These are phyloP conservation scores for Spiromastix sp. DNA, from an alignment of 2,329 filamentous ascomycete species.

Conservation along the genomic window DNA sequence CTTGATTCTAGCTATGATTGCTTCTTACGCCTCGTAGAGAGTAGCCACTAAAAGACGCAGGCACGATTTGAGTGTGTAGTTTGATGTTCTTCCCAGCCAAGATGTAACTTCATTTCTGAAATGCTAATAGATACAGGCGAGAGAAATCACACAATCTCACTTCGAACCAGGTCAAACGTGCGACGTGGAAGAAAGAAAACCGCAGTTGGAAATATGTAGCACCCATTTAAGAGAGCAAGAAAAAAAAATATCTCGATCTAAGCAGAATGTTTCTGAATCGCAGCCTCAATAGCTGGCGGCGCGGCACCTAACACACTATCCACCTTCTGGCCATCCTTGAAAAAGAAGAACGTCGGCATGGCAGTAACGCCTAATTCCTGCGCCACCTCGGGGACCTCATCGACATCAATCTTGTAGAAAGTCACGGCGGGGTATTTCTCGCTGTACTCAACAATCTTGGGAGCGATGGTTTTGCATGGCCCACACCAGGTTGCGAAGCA, in stretches of 20 bases:
- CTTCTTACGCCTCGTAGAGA: too few relatives aligned
- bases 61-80: too few relatives aligned
- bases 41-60: too few relatives aligned
- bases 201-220: too few relatives aligned
- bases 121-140: too few relatives aligned
- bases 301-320: slow-evolving; percentile 51
- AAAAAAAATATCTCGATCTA: not conserved
- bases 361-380: slow-evolving; percentile 40
- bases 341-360: slow-evolving; percentile 32
- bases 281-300: slow-evolving; percentile 47
- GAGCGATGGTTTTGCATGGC: slow-evolving; percentile 45
- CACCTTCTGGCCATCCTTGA: slow-evolving; percentile 28
- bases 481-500: slow-evolving; percentile 49
- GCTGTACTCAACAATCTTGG: slow-evolving; percentile 42
- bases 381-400: slow-evolving; percentile 41
- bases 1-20: too few relatives aligned
- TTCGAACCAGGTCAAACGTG: too few relatives aligned
- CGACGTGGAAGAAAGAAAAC: too few relatives aligned
- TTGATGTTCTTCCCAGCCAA: too few relatives aligned
- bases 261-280: slow-evolving; percentile 12
- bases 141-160: too few relatives aligned
- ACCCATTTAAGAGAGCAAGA: too few relatives aligned
- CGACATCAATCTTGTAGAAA: slow-evolving; percentile 48
- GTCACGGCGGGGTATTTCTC: slow-evolving; percentile 39
- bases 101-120: too few relatives aligned